These are phyloP conservation scores for Suillus placidus DNA, from an alignment of 768 basidiomycete genomes.

Conservation along the genomic window DNA sequence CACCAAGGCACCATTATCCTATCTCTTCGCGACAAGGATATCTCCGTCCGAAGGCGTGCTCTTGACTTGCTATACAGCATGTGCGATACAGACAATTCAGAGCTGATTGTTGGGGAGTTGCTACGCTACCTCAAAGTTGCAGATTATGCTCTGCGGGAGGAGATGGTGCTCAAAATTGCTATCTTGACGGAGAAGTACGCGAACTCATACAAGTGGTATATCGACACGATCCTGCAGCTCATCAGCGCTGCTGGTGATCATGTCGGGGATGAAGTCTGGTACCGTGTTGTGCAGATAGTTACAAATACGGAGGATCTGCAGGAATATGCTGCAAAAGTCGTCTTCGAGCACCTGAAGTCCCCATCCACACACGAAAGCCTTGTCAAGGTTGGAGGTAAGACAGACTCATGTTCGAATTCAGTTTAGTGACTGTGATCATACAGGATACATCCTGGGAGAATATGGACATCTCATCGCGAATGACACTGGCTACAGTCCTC, in stretches of 20 bases:
- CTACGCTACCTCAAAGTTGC: slow-evolving; percentile 93
- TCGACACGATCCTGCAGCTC: slow-evolving; percentile 94
- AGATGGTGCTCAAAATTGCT: slow-evolving; percentile 99
- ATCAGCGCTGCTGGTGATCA: slow-evolving; percentile 98
- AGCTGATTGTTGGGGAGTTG: slow-evolving; percentile 93
- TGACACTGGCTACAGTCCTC: slow-evolving; percentile 88
- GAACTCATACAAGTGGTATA: slow-evolving; percentile 97
- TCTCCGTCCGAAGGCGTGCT: slow-evolving; percentile 91
- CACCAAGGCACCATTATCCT: slow-evolving; percentile 96
- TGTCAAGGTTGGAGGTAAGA: slow-evolving; percentile 91
- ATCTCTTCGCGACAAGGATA: slow-evolving; percentile 94
- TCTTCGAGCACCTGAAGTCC: slow-evolving; percentile 85
- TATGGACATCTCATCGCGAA: slow-evolving; percentile 98
- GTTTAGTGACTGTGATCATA: slow-evolving; percentile 15
- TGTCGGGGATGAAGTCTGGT: slow-evolving; percentile 99
- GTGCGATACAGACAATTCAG: slow-evolving; percentile 98
- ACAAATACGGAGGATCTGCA: slow-evolving; percentile 98
- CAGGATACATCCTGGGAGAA: slow-evolving; percentile 96
- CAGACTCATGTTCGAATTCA: background rate
- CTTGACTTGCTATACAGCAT: slow-evolving; percentile 97
- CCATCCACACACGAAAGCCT: slow-evolving; percentile 90
- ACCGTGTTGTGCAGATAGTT: slow-evolving; percentile 97
- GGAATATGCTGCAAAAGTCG: slow-evolving; percentile 91
- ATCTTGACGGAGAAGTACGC: slow-evolving; percentile 99
- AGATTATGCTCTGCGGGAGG: slow-evolving; percentile 94